A percentile compares a stretch with the other conserved stretches of the same genome.
Conservation (phyloP, 345 rosid genomes). For the Ceriops decandra region DNA sequence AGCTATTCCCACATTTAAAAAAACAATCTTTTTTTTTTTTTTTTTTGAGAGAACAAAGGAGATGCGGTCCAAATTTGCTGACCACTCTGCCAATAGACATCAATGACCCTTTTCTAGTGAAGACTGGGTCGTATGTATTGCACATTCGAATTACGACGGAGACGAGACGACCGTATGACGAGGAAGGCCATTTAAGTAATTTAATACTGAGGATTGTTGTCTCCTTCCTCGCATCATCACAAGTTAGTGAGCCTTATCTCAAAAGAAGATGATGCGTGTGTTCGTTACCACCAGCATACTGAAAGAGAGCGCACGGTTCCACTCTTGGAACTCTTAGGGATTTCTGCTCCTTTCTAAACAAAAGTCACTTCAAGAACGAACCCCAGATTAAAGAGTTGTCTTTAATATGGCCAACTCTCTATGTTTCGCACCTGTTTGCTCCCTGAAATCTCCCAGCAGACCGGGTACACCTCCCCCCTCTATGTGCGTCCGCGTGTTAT, state of each 20-base stretch:
- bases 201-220: neutral
- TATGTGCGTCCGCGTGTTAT: neutral
- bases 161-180: neutral
- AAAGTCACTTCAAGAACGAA: neutral
- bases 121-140: neutral
- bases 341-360: neutral
- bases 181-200: constrained; percentile 33
- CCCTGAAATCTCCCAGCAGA: constrained; percentile 30
- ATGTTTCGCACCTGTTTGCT: constrained; percentile 33
- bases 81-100: constrained; percentile 14
- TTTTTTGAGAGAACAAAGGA: neutral
- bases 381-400: constrained; percentile 5
- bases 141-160: too few species aligned
- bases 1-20: too few species aligned
- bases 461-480: constrained; percentile 30
- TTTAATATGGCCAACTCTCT: constrained; percentile 39
- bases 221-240: neutral
- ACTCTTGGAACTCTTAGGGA: neutral
- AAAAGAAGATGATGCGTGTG: neutral
- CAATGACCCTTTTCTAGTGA: constrained; percentile 11
- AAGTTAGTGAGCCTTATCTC: constrained; percentile 37
- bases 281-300: constrained; percentile 19
- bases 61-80: neutral
- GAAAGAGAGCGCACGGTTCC: neutral
- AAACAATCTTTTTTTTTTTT: neutral